Percentiles rank a stretch among this genome's conserved stretches.
Evolutionary conservation across 495 filamentous ascomycete species (phyloP).

Genomic region (Penicillium ochrochloron): DNA sequence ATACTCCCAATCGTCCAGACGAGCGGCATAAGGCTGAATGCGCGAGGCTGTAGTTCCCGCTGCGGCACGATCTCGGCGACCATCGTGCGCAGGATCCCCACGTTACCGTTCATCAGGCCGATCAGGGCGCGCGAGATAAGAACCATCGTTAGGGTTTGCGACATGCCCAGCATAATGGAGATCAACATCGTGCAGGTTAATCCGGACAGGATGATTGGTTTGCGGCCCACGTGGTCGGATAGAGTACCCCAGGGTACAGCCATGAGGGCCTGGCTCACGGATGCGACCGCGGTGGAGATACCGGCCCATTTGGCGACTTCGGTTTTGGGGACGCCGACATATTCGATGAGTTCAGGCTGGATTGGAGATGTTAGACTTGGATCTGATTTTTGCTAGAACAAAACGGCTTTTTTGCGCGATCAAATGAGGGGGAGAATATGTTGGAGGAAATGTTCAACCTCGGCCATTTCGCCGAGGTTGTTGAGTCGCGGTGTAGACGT

Average conservation of each 20-base stretch:
- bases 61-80: slow-evolving; percentile 83
- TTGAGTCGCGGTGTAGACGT: slow-evolving; percentile 19
- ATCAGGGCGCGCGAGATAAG: slow-evolving; percentile 69
- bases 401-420: background rate
- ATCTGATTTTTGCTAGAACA: background rate
- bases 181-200: slow-evolving; percentile 73
- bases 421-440: background rate
- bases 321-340: slow-evolving; percentile 71
- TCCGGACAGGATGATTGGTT: slow-evolving; percentile 72
- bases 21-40: slow-evolving; percentile 84
- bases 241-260: slow-evolving; percentile 80
- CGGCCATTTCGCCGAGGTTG: slow-evolving; percentile 6
- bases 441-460: background rate
- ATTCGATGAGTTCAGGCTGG: slow-evolving; percentile 81
- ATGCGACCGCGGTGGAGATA: slow-evolving; percentile 73
- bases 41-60: slow-evolving; percentile 78
- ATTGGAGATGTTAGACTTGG: background rate
- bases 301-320: slow-evolving; percentile 80
- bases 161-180: slow-evolving; percentile 78
- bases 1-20: slow-evolving; percentile 81
- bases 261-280: slow-evolving; percentile 70
- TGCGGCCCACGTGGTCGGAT: slow-evolving; percentile 74
- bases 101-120: slow-evolving; percentile 76
- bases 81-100: slow-evolving; percentile 81
- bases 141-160: slow-evolving; percentile 70